Conservation (phyloP, 345 rosid genomes). For the Iberis pinnata region DNA sequence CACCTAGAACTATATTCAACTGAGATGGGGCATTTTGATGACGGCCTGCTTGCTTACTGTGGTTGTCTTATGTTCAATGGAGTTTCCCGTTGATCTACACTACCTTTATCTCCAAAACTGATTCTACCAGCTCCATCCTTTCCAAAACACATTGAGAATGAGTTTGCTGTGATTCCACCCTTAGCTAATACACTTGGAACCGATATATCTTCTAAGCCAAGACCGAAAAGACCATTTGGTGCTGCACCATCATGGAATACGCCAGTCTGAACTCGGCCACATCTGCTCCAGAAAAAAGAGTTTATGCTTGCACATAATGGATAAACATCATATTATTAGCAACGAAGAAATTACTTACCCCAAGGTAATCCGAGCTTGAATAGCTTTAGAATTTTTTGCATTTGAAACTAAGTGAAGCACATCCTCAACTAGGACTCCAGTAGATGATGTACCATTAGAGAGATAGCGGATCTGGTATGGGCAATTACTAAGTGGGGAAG, state of each 20-base stretch:
- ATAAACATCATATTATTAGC: conserved; percentile 26
- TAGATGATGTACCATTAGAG: conserved; percentile 61
- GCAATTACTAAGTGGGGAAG: conserved; percentile 47
- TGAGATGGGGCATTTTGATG: neutral
- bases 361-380: conserved; percentile 45
- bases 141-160: conserved; percentile 95
- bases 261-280: conserved; percentile 85
- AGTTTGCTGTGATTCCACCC: conserved; percentile 54
- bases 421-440: conserved; percentile 65
- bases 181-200: conserved; percentile 87
- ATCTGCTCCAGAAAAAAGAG: conserved; percentile 41
- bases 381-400: conserved; percentile 31
- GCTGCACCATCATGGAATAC: conserved; percentile 80
- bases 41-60: conserved; percentile 51
- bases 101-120: conserved; percentile 87
- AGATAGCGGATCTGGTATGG: conserved; percentile 61
- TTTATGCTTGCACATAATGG: neutral
- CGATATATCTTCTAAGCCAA: conserved; percentile 68
- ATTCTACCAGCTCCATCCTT: conserved; percentile 70
- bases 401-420: conserved; percentile 52
- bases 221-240: conserved; percentile 94
- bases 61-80: conserved; percentile 58
- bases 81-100: conserved; percentile 67
- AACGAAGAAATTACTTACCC: conserved; percentile 43
- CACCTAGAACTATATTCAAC: neutral